phyloP scores from a whole-genome alignment of 2,329 filamentous ascomycete genomes.

The Nannizziopsis barbatae region DNA sequence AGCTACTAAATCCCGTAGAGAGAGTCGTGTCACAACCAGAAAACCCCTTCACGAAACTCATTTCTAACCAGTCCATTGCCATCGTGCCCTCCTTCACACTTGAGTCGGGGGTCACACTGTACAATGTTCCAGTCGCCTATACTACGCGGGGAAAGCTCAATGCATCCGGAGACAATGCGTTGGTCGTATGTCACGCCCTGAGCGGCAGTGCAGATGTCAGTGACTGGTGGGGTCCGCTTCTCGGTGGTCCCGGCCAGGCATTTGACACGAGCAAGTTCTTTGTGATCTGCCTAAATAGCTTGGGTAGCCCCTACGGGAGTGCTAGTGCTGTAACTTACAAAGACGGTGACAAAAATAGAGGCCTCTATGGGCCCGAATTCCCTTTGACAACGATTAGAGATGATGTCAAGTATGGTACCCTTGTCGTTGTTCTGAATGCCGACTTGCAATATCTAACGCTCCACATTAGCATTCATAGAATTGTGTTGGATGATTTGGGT shows the following conservation, averaged over 20 bases:
- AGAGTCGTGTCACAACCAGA: conserved; percentile 58
- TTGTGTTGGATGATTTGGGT: conserved; percentile 45
- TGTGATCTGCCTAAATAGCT: conserved; percentile 44
- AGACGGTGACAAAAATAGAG: conserved; percentile 63
- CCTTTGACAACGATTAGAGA: conserved; percentile 90
- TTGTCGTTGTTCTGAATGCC: background rate
- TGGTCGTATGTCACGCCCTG: conserved; percentile 50
- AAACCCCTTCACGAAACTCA: conserved; percentile 79
- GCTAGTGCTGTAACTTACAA: conserved; percentile 59
- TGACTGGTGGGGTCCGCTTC: conserved; percentile 48
- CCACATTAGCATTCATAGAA: conserved; percentile 40
- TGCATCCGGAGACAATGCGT: conserved; percentile 47
- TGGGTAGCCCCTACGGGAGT: conserved; percentile 46
- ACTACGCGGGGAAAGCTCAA: conserved; percentile 51
- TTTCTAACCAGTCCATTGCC: conserved; percentile 77
- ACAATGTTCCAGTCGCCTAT: conserved; percentile 60
- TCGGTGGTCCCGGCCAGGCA: conserved; percentile 43
- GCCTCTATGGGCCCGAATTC: conserved; percentile 86
- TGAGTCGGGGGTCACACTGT: conserved; percentile 75
- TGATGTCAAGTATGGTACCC: conserved; percentile 66
- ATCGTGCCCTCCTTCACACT: conserved; percentile 82
- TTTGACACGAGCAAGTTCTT: conserved; percentile 45
- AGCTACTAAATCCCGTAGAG: conserved; percentile 47
- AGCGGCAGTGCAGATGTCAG: conserved; percentile 46
- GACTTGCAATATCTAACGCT: conserved; percentile 9